Base-by-base conservation (phyloP, 164 flowering plant genomes). In the Kalanchoe fedtschenkoi region DNA sequence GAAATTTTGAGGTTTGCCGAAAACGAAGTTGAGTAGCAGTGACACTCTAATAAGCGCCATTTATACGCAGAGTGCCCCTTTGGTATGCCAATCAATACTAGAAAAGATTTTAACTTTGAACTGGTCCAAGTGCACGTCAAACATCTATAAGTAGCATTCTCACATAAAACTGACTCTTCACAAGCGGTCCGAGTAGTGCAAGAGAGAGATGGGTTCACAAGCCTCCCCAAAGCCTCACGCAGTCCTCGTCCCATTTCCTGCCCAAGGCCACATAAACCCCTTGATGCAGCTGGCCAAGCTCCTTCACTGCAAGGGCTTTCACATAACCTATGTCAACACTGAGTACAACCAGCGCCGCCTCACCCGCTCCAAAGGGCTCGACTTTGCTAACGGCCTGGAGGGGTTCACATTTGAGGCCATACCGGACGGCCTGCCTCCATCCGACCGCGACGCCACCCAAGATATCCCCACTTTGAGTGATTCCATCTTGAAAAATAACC, bases 361-460 rank as follows among this genome's bases (percentile, higher is more conserved):
- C 14, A 32, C 28, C 16, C 43, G 46, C 5, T 33, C 38, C 15
- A 60, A 35, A 38, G 62, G 62, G 17, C 46, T 41, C 5, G 62
- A 30, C 4, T 19, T 41, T 2, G 44, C 28, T 6, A 37, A 60
- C 28, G 62, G 62, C 28, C 7, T 33, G 16, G 41, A 58, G 38
- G 61, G 10, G 15, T 58, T 58, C 11, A 34, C 21, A 13, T 58
- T 60, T 32, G 43, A 60, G 43, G 42, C 62, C 30, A 60, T 60
- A 37, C 62, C 62, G 16, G 62, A 60, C 39, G 67, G 67, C 16
- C 19, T 65, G 51, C 67, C 67, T 14, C 57, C 51, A 1, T 38
- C 67, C 1, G 67, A 65, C 6, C n/a, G 10, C 6, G 67, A 65
- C 22, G 51, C 61, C 21, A 55, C 61, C 1, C 61, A 56, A 21